A percentile compares a stretch with the other conserved stretches of the same genome.
phyloP scores from a whole-genome alignment of 441 rosid species.

The Populus hybrid region DNA sequence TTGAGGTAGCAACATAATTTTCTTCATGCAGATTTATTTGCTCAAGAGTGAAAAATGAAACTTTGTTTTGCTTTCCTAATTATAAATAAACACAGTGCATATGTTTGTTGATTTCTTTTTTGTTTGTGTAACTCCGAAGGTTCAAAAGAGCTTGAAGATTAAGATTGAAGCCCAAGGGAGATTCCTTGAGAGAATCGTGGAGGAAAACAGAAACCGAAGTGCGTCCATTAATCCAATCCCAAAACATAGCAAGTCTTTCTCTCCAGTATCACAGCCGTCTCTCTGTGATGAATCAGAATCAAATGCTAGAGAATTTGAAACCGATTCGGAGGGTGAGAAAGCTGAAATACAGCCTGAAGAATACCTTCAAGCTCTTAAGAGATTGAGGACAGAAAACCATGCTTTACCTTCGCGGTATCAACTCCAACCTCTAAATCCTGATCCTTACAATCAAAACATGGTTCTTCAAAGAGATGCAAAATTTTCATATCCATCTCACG shows the following conservation, averaged over 20 bases:
- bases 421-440: conserved; percentile 9
- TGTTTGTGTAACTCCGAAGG: conserved; percentile 20
- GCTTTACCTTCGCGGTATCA: conserved; percentile 15
- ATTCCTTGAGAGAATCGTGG: conserved; percentile 41
- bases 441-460: conserved; percentile 7
- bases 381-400: conserved; percentile 25
- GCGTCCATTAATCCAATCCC: background rate
- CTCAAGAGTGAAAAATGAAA: background rate
- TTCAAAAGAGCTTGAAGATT: conserved; percentile 45
- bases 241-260: conserved; percentile 27
- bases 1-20: conserved; percentile 33
- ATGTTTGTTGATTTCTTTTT: background rate
- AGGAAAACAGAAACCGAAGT: conserved; percentile 25
- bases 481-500: conserved; percentile 15
- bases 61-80: background rate
- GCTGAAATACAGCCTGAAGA: conserved; percentile 31
- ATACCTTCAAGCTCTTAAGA: conserved; percentile 29
- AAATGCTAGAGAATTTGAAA: conserved; percentile 30
- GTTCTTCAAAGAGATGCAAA: conserved; percentile 18
- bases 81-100: background rate
- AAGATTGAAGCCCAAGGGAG: conserved; percentile 55
- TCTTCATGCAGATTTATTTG: background rate
- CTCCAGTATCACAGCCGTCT: conserved; percentile 42
- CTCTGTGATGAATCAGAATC: conserved; percentile 56
- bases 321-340: conserved; percentile 35